phyloP scores from a whole-genome alignment of 2,329 filamentous ascomycete species.

The Lasiodiplodia sp. region DNA sequence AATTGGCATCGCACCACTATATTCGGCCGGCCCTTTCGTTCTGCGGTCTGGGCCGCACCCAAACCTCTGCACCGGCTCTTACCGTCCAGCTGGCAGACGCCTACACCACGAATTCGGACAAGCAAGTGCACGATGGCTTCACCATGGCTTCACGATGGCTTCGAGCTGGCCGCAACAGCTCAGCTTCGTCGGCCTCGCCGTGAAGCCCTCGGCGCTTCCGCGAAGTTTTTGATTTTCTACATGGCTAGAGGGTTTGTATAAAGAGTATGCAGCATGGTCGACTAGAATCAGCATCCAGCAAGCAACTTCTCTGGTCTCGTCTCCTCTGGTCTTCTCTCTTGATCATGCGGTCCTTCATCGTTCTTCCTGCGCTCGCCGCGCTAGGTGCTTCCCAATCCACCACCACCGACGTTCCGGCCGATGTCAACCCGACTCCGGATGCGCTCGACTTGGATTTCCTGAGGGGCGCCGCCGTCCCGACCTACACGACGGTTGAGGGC shows the following conservation, averaged over 20 bases:
- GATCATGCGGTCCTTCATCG: background rate
- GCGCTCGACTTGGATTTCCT: slow-evolving; percentile 30
- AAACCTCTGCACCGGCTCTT: background rate
- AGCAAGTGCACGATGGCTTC: background rate
- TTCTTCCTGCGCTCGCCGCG: slow-evolving; percentile 21
- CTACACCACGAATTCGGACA: background rate
- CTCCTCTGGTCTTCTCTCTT: background rate
- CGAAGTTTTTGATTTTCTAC: background rate
- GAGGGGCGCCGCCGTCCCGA: slow-evolving; percentile 28
- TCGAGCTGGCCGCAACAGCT: background rate
- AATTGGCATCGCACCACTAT: background rate
- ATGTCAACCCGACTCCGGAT: slow-evolving; percentile 27
- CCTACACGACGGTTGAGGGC: slow-evolving; percentile 27
- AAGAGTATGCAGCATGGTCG: background rate
- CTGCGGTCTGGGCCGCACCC: too few relatives aligned
- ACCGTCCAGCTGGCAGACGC: background rate
- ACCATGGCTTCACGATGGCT: background rate
- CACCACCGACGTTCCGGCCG: slow-evolving; percentile 8
- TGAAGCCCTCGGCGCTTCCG: background rate
- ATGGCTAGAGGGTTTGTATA: background rate
- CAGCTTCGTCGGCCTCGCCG: background rate
- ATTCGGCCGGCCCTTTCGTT: background rate
- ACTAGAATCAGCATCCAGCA: background rate
- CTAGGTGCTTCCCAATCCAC: slow-evolving; percentile 16
- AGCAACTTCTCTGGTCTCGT: background rate